Conservation (phyloP, 1,284 basidiomycete species). For the Naganishia sp. region DNA sequence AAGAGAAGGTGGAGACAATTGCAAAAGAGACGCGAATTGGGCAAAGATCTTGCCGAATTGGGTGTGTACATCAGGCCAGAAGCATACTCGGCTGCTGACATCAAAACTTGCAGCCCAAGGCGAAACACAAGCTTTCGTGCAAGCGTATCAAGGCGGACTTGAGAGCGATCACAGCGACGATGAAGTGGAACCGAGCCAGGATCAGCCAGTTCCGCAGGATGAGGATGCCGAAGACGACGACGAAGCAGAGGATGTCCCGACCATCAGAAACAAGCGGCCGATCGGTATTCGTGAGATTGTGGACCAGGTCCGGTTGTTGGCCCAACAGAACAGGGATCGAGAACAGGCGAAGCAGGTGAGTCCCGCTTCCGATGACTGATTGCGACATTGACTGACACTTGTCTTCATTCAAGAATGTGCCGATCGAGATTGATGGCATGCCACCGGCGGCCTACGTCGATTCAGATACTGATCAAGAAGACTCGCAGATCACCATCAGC, state of each 20-base stretch:
- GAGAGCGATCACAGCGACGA: constrained; percentile 20
- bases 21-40: constrained; percentile 12
- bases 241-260: constrained; percentile 15
- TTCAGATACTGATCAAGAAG: constrained; percentile 25
- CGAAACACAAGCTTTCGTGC: constrained; percentile 24
- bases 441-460: constrained; percentile 5
- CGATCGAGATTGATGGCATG: constrained; percentile 9
- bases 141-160: constrained; percentile 27
- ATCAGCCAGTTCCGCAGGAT: constrained; percentile 2
- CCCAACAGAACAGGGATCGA: constrained; percentile 14
- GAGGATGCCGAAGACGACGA: constrained; percentile 17
- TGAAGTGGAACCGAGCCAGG: constrained; percentile 1
- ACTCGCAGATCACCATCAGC: constrained; percentile 26
- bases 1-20: constrained; percentile 10
- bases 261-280: constrained; percentile 12
- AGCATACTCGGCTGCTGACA: neutral
- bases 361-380: neutral
- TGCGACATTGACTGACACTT: neutral
- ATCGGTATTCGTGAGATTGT: constrained; percentile 22
- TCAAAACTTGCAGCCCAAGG: constrained; percentile 11
- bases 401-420: constrained; percentile 4
- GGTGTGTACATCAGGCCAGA: neutral
- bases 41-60: constrained; percentile 13
- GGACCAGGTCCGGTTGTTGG: constrained; percentile 15
- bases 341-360: constrained; percentile 16